phyloP scores from a whole-genome alignment of 2,329 filamentous ascomycete species.

The Plenodomus lindquistii region DNA sequence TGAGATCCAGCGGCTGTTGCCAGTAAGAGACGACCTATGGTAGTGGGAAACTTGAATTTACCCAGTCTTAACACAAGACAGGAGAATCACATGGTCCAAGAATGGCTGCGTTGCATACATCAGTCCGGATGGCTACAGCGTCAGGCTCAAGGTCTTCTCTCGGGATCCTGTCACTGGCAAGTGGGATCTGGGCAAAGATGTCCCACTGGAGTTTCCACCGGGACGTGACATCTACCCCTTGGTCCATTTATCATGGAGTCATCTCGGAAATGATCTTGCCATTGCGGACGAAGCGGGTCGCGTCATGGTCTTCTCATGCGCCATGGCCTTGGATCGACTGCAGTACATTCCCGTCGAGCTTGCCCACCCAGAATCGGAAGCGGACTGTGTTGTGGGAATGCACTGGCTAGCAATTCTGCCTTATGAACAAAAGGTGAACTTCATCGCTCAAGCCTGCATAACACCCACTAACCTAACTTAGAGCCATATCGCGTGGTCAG shows the following conservation, averaged over 20 bases:
- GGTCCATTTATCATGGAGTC: constrained; percentile 82
- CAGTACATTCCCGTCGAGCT: constrained; percentile 64
- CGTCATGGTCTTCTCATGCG: constrained; percentile 73
- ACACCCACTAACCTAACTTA: constrained; percentile 17
- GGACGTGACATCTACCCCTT: constrained; percentile 68
- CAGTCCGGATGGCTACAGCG: constrained; percentile 67
- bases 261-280: constrained; percentile 76
- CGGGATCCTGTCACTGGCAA: constrained; percentile 69
- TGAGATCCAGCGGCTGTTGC: constrained; percentile 75
- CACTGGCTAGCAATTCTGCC: constrained; percentile 71
- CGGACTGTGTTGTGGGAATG: constrained; percentile 77
- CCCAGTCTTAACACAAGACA: constrained; percentile 42
- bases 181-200: constrained; percentile 79
- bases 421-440: constrained; percentile 44
- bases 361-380: constrained; percentile 72
- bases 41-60: not conserved
- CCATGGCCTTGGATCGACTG: constrained; percentile 74
- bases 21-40: constrained; percentile 62
- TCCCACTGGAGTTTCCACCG: constrained; percentile 64
- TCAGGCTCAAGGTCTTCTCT: constrained; percentile 74
- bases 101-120: constrained; percentile 84
- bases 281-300: constrained; percentile 79
- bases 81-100: constrained; percentile 85
- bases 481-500: constrained; percentile 46
- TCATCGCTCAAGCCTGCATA: not conserved